Percentiles rank a stretch among this genome's conserved stretches.
phyloP scores from a whole-genome alignment of 768 basidiomycete species.

The Auricularia sp. region DNA sequence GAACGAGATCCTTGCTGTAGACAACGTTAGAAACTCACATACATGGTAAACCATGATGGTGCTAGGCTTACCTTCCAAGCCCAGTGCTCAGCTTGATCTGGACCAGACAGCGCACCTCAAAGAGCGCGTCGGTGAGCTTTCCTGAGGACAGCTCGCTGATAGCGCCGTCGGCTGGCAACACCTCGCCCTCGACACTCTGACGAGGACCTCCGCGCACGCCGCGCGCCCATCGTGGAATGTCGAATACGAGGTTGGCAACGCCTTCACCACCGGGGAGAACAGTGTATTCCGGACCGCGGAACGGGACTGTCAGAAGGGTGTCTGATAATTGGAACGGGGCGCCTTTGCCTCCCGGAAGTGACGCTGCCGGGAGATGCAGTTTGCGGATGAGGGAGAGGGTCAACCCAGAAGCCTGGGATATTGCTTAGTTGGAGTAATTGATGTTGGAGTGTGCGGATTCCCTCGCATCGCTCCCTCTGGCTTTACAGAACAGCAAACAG shows the following conservation, averaged over 20 bases:
- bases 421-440: neutral
- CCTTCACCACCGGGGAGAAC: conserved; percentile 68
- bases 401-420: conserved; percentile 55
- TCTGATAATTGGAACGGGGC: conserved; percentile 52
- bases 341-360: conserved; percentile 23
- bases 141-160: conserved; percentile 14
- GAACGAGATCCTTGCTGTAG: conserved; percentile 56
- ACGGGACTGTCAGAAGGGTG: conserved; percentile 56
- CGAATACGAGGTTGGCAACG: conserved; percentile 68
- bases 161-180: conserved; percentile 13
- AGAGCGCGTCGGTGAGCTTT: conserved; percentile 40
- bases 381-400: conserved; percentile 50
- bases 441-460: no score
- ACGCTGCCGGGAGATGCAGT: conserved; percentile 34
- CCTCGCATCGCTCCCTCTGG: no score
- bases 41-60: no score
- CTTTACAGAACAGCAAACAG: no score
- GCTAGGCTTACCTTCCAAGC: conserved; percentile 48
- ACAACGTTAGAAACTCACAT: conserved; percentile 7
- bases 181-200: conserved; percentile 38
- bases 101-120: conserved; percentile 60
- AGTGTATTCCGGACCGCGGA: conserved; percentile 64
- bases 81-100: conserved; percentile 59
- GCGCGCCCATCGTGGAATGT: conserved; percentile 59
- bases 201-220: conserved; percentile 55